Percentiles rank a stretch among this genome's conserved stretches.
Evolutionary conservation across 441 rosid genomes (phyloP).

Genomic region (Croton setiger): DNA sequence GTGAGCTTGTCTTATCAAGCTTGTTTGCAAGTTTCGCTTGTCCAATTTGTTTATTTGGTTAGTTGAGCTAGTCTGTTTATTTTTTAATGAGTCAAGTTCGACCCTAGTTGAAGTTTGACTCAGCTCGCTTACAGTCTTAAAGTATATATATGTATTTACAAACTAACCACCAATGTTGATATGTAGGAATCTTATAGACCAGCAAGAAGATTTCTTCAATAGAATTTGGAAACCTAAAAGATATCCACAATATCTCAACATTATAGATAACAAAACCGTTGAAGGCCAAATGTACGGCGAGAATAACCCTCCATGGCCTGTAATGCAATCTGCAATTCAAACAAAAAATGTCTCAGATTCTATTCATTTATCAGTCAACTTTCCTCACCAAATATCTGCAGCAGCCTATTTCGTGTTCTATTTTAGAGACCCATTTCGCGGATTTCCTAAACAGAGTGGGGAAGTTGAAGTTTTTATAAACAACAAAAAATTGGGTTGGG

Average conservation of each 20-base stretch:
- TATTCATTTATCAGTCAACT: constrained; percentile 5
- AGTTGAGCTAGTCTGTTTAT: no score
- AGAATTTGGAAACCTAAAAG: constrained; percentile 11
- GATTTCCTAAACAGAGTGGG: neutral
- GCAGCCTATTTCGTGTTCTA: constrained; percentile 17
- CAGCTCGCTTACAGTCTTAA: no score
- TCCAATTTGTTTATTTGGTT: no score
- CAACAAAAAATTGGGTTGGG: neutral
- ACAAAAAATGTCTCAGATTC: constrained; percentile 12
- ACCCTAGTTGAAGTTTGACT: no score
- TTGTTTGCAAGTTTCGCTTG: no score
- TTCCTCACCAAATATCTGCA: neutral
- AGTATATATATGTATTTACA: neutral
- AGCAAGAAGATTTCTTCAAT: neutral
- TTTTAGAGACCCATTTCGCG: constrained; percentile 1
- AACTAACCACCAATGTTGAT: neutral
- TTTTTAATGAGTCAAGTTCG: no score
- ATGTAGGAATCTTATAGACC: neutral
- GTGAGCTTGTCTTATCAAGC: no score
- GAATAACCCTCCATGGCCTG: constrained; percentile 1
- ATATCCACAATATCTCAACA: constrained; percentile 4
- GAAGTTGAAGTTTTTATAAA: constrained; percentile 2
- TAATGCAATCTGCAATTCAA: constrained; percentile 13
- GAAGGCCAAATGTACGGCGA: neutral
- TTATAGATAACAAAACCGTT: neutral